Evolutionary conservation across 805 yeast species (phyloP), one percentile per base, ranked within the genome.

Genomic region (Ascoidea asiatica): DNA sequence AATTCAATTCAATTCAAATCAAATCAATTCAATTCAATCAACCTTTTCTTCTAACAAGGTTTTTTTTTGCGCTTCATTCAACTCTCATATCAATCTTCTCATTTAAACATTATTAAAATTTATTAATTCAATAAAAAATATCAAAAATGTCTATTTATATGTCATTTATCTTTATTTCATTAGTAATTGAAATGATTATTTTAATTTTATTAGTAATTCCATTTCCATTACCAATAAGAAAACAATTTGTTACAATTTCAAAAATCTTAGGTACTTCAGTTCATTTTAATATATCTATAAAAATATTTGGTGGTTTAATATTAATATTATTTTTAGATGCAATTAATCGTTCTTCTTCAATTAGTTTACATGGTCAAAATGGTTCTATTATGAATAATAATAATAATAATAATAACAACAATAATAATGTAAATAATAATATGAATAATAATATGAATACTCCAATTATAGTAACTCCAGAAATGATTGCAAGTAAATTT

Each of bases 401-500:
- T 6, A 39, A 43, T 6, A 21, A 40, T 20, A 44, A 43, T 17
- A 46, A 46, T 8, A 43, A 45, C 49, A 47, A 53, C 46, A 29
- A 49, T 56, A 40, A 36, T 15, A 39, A 39, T n/a, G 40, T 43
- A 17, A 5, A 18, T 13, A 46, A 43, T 38, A 50, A 51, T 6
- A 43, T 43, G n/a, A 46, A 47, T 38, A 47, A 48, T 29, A 29
- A 29, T 15, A 3, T 29, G 35, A 15, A 2, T 6, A 51, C 57
- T 1, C 56, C 60, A 21, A 45, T 53, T 2, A 53, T 61, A 33
- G 61, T 70, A 40, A 64, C 70, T 38, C 59, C 65, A 37, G 81
- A 78, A 19, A 72, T 67, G 48, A 59, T 75, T 50, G 83, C 81
- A 4, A 63, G 74, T 41, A 73, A 77, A 48, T 77, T 79, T 46